These are phyloP conservation scores for Scutellaria galericulata DNA, from an alignment of 257 asterid genomes.

Conservation along the genomic window DNA sequence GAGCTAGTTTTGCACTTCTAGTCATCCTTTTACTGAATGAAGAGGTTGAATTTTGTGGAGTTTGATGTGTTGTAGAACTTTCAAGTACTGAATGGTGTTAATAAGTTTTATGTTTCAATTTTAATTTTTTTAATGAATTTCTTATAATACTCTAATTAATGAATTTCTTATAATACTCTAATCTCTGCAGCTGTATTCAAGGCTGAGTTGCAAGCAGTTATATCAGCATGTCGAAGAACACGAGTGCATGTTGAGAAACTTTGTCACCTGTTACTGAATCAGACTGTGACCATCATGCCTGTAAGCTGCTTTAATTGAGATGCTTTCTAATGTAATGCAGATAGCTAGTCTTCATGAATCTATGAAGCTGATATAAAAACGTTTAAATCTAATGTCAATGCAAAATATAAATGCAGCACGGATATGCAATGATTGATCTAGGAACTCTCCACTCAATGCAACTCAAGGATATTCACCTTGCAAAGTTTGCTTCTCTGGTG, in stretches of 20 bases:
- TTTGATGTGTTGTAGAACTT: background rate
- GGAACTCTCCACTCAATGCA: slow-evolving; percentile 49
- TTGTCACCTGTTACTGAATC: slow-evolving; percentile 54
- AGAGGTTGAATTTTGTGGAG: background rate
- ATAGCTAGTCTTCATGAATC: slow-evolving; percentile 19
- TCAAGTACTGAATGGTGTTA: background rate
- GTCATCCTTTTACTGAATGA: background rate
- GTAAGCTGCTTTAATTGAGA: slow-evolving; percentile 52
- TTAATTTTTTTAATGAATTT: background rate
- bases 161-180: slow-evolving; percentile 28
- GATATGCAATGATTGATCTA: slow-evolving; percentile 73
- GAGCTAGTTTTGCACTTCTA: slow-evolving; percentile 21
- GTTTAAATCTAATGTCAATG: background rate
- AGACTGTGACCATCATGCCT: slow-evolving; percentile 64
- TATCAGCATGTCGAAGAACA: slow-evolving; percentile 74
- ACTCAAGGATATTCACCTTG: slow-evolving; percentile 58
- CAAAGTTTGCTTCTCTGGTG: slow-evolving; percentile 63
- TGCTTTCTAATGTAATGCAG: slow-evolving; percentile 12
- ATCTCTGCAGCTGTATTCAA: slow-evolving; percentile 61
- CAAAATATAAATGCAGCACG: slow-evolving; percentile 62
- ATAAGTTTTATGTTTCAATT: background rate
- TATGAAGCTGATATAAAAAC: slow-evolving; percentile 5
- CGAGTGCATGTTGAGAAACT: slow-evolving; percentile 65
- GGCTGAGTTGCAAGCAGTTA: slow-evolving; percentile 71
- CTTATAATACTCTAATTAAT: too few species aligned